A percentile compares a stretch with the other conserved stretches of the same genome.
These are phyloP conservation scores for Boletales sp. DNA, from an alignment of 768 basidiomycete genomes.

Conservation along the genomic window DNA sequence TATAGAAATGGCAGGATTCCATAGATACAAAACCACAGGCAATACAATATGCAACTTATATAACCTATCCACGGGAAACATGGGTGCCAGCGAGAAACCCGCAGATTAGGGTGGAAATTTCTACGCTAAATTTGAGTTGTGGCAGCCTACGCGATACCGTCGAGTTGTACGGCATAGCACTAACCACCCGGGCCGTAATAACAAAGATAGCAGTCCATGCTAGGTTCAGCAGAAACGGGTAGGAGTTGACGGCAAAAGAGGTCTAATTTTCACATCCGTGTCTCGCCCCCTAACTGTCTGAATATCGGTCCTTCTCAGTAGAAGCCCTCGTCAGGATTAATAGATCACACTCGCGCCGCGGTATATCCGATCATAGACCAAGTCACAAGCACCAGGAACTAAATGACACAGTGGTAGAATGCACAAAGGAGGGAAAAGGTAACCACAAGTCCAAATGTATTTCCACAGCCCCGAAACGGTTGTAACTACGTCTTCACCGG, in stretches of 20 bases:
- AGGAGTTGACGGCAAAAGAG: too few relatives aligned
- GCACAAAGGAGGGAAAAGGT: slow-evolving; percentile 3
- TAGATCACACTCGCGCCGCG: slow-evolving; percentile 9
- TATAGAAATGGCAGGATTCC: not conserved
- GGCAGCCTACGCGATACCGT: not conserved
- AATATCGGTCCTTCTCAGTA: not conserved
- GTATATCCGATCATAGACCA: slow-evolving; percentile 23
- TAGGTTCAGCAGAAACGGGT: too few relatives aligned
- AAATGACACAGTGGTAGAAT: slow-evolving; percentile 11
- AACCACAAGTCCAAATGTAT: slow-evolving; percentile 10
- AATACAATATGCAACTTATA: too few relatives aligned
- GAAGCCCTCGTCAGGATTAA: slow-evolving; percentile 5
- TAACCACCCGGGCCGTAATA: too few relatives aligned
- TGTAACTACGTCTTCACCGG: slow-evolving; percentile 30
- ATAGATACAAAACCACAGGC: not conserved
- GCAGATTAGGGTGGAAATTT: too few relatives aligned
- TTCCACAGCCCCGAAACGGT: slow-evolving; percentile 2
- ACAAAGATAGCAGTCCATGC: too few relatives aligned
- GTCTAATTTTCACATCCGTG: too few relatives aligned
- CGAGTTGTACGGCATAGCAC: too few relatives aligned
- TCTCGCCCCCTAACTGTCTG: too few relatives aligned
- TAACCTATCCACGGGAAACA: not conserved
- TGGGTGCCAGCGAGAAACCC: too few relatives aligned
- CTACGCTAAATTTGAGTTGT: not conserved
- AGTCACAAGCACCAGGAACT: slow-evolving; percentile 8